A percentile compares a stretch with the other conserved stretches of the same genome.
These are phyloP conservation scores for Coniochaeta sp. DNA, from an alignment of 2,329 filamentous ascomycete genomes.

Conservation along the genomic window DNA sequence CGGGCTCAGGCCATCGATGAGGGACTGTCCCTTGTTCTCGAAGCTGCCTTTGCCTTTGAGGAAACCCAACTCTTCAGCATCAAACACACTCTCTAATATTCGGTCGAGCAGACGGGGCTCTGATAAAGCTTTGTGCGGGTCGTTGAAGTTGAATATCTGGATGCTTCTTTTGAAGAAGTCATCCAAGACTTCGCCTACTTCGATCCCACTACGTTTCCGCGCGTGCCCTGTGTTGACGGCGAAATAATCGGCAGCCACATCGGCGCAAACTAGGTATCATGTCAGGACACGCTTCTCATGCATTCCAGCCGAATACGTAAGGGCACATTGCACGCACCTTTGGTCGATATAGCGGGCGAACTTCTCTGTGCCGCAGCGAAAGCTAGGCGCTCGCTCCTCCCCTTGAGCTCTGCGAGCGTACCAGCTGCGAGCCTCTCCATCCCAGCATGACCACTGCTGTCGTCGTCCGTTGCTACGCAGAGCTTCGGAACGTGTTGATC, in stretches of 20 bases:
- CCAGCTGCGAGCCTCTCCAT: constrained; percentile 7
- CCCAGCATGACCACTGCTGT: constrained; percentile 3
- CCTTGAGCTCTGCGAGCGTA: constrained; percentile 9
- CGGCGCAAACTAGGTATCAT: constrained; percentile 9
- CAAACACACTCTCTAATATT: constrained; percentile 11
- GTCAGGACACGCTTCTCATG: constrained; percentile 1
- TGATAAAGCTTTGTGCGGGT: constrained; percentile 7
- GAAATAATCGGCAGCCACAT: constrained; percentile 13
- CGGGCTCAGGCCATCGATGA: constrained; percentile 13
- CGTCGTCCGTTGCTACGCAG: constrained; percentile 11
- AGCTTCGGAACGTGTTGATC: constrained; percentile 7
- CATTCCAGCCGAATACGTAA: too few relatives aligned
- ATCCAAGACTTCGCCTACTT: constrained; percentile 15
- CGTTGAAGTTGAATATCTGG: constrained; percentile 16
- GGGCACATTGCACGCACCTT: constrained; percentile 12
- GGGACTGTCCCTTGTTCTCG: constrained; percentile 1
- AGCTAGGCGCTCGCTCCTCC: constrained; percentile 9
- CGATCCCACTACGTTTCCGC: constrained; percentile 14
- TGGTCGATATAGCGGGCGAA: constrained; percentile 12
- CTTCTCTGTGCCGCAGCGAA: constrained; percentile 15
- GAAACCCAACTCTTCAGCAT: background rate
- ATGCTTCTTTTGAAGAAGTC: constrained; percentile 14
- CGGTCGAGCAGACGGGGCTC: constrained; percentile 8
- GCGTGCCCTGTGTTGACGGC: constrained; percentile 15
- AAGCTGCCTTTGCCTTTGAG: background rate